Evolutionary conservation across 1,284 basidiomycete genomes (phyloP).

Genomic region (Papiliotrema flavescens): DNA sequence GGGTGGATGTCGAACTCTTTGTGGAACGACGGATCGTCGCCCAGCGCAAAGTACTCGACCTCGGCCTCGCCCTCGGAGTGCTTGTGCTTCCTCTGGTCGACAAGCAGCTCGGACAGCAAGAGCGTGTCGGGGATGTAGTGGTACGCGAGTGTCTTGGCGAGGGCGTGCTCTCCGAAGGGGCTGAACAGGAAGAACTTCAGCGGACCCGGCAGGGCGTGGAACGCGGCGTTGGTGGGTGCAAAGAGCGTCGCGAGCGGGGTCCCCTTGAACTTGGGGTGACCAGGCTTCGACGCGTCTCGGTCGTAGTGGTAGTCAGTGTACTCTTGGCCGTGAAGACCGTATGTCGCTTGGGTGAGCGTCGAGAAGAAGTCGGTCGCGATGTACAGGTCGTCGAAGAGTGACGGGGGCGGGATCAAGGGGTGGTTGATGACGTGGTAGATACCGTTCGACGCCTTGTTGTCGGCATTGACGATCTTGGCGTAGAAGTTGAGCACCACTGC

Average conservation of each 20-base stretch:
- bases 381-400: slow-evolving; percentile 61
- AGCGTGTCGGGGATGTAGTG: slow-evolving; percentile 62
- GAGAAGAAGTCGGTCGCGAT: slow-evolving; percentile 57
- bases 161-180: slow-evolving; percentile 57
- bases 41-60: slow-evolving; percentile 4
- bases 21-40: slow-evolving; percentile 51
- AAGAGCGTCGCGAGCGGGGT: slow-evolving; percentile 60
- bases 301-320: slow-evolving; percentile 51
- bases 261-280: slow-evolving; percentile 52
- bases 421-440: slow-evolving; percentile 61
- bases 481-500: slow-evolving; percentile 58
- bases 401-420: slow-evolving; percentile 62
- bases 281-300: slow-evolving; percentile 45
- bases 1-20: slow-evolving; percentile 55
- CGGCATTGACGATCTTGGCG: slow-evolving; percentile 54
- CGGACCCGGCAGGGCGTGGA: slow-evolving; percentile 57
- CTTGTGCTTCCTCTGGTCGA: slow-evolving; percentile 26
- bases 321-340: slow-evolving; percentile 56
- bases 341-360: slow-evolving; percentile 59
- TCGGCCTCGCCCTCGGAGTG: neutral
- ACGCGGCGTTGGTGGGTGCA: slow-evolving; percentile 64
- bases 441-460: slow-evolving; percentile 61
- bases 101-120: slow-evolving; percentile 57
- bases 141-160: slow-evolving; percentile 64
- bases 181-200: slow-evolving; percentile 65